Base-by-base conservation (phyloP, 352 stramenopile genomes). In the Pythium rishiriense region DNA sequence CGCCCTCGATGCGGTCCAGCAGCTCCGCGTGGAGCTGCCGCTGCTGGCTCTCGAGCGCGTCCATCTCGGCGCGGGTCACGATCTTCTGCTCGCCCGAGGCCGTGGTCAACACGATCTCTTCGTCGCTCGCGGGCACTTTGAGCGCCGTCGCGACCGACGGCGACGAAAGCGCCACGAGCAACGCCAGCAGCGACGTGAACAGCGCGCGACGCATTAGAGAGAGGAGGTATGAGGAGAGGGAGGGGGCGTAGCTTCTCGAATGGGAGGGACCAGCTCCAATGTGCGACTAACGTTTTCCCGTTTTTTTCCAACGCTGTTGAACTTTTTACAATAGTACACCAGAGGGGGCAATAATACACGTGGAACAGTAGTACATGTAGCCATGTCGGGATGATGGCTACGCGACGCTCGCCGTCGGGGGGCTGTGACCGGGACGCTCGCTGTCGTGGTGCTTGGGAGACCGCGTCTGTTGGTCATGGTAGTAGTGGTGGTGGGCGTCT, bases 51-150 rank as follows among this genome's bases (percentile, higher is more conserved):
- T 66, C 43, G 24, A 72, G 59, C 1, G 58, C 65, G 11, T 67
- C 65, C 25, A 72, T 50, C 31, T 73, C 66, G 11, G 62, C 66
- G 21, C 54, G 59, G n/a, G 54, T 73, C 14, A 73, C 50, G 24
- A 88, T 79, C 17, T 70, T 72, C 35, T 73, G 65, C 19, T 71
- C 62, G 41, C 78, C 81, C 19, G 82, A 73, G n/a, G 72, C 70
- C 3, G 73, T 64, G 14, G 66, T 83, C 25, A 91, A 54, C 5
- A 71, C 66, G 55, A 73, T 64, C 31, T 67, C 67, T 11, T 72
- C 58, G 19, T 54, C 58, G 31, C 8, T 64, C 28, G 39, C 31
- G 29, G 41, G 63, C 14, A 59, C 12, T 29, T 70, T 60, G 19
- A 61, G 48, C 33, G 48, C 33, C 22, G 39, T 39, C 8, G 33